phyloP scores from a whole-genome alignment of 2,329 filamentous ascomycete species.

The Talaromyces atroroseus region DNA sequence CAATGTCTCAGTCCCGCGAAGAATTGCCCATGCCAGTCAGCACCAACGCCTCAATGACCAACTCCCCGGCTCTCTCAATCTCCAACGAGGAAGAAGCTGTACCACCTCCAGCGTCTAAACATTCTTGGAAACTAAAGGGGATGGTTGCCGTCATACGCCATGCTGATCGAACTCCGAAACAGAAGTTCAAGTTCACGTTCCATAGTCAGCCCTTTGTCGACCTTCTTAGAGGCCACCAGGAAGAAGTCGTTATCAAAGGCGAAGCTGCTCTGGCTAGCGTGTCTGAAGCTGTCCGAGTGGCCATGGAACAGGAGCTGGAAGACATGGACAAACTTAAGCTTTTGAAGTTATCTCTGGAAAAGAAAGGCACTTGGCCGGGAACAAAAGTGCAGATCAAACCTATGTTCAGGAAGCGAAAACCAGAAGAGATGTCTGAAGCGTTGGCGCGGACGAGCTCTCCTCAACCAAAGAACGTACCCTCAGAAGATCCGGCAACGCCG shows the following conservation, averaged over 20 bases:
- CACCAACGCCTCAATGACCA: conserved; percentile 22
- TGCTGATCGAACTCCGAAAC: conserved; percentile 94
- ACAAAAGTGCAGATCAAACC: conserved; percentile 99
- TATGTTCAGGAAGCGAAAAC: conserved; percentile 89
- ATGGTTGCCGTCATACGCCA: conserved; percentile 95
- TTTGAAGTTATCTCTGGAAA: conserved; percentile 78
- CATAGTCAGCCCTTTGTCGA: conserved; percentile 95
- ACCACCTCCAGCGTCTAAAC: conserved; percentile 66
- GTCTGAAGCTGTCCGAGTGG: conserved; percentile 76
- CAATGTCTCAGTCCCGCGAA: conserved; percentile 17
- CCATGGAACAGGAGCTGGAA: conserved; percentile 72
- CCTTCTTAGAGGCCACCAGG: conserved; percentile 87
- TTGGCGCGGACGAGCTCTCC: conserved; percentile 13
- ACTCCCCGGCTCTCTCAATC: conserved; percentile 23
- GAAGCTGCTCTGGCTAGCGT: conserved; percentile 86
- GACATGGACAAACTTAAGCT: conserved; percentile 80
- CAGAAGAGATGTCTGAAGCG: conserved; percentile 49
- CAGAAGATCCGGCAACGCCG: conserved; percentile 21
- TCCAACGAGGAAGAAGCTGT: conserved; percentile 20
- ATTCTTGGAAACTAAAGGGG: conserved; percentile 96
- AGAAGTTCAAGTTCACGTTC: conserved; percentile 99
- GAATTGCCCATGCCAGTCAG: conserved; percentile 17
- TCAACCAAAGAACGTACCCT: conserved; percentile 4
- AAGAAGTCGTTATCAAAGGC: conserved; percentile 90
- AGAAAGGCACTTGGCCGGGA: conserved; percentile 89